Conservation (phyloP, 2,329 filamentous ascomycete genomes). For the Fusarium luffae region DNA sequence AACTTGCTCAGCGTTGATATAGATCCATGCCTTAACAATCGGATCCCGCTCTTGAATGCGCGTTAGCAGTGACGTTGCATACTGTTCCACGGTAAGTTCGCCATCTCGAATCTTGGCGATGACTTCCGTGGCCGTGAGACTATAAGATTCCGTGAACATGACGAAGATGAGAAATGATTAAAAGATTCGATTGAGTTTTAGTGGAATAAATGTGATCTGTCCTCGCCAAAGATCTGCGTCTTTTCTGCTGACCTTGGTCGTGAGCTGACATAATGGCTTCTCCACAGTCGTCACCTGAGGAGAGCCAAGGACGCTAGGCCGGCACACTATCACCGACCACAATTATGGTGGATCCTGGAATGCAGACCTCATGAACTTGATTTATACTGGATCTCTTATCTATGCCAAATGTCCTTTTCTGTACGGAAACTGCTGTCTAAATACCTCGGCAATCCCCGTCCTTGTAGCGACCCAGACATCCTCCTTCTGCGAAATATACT, state of each 20-base stretch:
- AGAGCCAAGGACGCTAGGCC: background rate
- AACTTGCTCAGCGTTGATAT: background rate
- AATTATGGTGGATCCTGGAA: background rate
- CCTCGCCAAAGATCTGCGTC: background rate
- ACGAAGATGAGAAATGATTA: fast-evolving
- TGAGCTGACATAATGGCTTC: conserved; percentile 10
- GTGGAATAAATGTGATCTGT: background rate
- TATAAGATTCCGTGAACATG: background rate
- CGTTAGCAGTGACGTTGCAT: conserved; percentile 4
- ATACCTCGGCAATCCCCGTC: background rate
- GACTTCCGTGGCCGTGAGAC: background rate
- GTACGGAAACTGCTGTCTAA: conserved; percentile 1
- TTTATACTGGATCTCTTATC: background rate
- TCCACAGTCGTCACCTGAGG: conserved; percentile 4
- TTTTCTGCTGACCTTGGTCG: background rate
- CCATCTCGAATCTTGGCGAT: conserved; percentile 1
- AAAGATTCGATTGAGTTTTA: background rate
- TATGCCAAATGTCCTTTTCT: background rate
- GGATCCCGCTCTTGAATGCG: conserved; percentile 21
- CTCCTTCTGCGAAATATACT: conserved; percentile 8
- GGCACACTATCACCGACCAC: background rate
- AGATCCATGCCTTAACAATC: conserved; percentile 7
- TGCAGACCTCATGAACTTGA: background rate
- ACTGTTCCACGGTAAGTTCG: conserved; percentile 34
- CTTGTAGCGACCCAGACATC: conserved; percentile 9